Conservation (phyloP, 139 green algal species). For the Chlamydomonas incerta region DNA sequence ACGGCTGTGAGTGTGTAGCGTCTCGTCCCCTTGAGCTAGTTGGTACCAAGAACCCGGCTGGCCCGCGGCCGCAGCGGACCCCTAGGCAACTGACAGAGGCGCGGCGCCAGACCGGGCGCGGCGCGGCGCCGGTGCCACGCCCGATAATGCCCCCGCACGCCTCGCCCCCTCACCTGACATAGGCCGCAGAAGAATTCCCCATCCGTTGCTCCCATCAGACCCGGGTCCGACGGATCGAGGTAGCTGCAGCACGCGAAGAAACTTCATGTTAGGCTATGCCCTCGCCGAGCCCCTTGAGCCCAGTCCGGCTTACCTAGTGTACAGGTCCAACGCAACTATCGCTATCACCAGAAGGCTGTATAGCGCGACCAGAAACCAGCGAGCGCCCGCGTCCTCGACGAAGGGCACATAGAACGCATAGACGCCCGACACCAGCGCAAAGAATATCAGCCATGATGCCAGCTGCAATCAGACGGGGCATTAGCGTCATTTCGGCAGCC, state of each 20-base stretch:
- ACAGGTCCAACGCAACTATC: background rate
- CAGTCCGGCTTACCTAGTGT: background rate
- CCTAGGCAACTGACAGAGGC: no score
- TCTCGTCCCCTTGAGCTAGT: no score
- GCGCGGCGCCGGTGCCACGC: no score
- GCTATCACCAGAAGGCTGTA: slow-evolving; percentile 30
- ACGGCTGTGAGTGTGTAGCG: no score
- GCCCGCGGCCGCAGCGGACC: no score
- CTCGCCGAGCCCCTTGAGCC: no score
- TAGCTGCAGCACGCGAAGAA: background rate
- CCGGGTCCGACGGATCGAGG: slow-evolving; percentile 36
- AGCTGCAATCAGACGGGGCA: slow-evolving; percentile 3
- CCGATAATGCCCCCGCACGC: no score
- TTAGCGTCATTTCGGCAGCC: background rate
- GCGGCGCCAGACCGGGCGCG: no score
- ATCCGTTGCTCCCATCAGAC: slow-evolving; percentile 1
- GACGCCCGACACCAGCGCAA: slow-evolving; percentile 31
- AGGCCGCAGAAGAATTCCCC: slow-evolving; percentile 42
- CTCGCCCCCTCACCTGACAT: slow-evolving; percentile 32
- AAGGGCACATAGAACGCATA: slow-evolving; percentile 49
- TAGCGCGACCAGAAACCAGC: slow-evolving; percentile 16
- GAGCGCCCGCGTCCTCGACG: slow-evolving; percentile 10
- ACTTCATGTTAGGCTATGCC: background rate
- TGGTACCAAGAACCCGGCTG: no score
- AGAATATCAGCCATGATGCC: slow-evolving; percentile 35